phyloP scores from a whole-genome alignment of 805 yeast genomes.

The Schizosaccharomyces pombe region DNA sequence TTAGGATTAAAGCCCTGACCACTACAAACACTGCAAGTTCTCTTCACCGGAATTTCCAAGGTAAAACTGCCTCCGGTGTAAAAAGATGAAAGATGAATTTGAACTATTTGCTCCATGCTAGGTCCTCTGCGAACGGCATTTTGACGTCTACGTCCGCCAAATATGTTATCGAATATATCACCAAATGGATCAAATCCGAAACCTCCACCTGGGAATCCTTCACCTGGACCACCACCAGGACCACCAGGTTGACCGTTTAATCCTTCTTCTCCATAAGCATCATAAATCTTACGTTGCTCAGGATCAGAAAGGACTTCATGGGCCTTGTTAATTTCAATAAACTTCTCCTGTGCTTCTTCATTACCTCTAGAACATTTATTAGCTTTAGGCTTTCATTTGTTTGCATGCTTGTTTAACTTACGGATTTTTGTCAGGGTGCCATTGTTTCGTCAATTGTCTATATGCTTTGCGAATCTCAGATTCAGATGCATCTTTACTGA shows the following conservation, averaged over 20 bases:
- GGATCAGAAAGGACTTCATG: constrained; percentile 60
- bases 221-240: constrained; percentile 11
- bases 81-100: constrained; percentile 37
- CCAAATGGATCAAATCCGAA: constrained; percentile 16
- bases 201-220: constrained; percentile 5
- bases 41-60: constrained; percentile 42
- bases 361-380: constrained; percentile 20
- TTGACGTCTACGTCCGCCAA: constrained; percentile 21
- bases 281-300: constrained; percentile 46
- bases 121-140: constrained; percentile 32
- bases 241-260: constrained; percentile 22
- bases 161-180: constrained; percentile 43
- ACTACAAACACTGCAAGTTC: constrained; percentile 50
- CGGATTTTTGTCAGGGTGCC: constrained; percentile 86
- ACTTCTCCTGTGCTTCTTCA: constrained; percentile 62
- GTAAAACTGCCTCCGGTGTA: constrained; percentile 44
- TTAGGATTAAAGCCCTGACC: constrained; percentile 51
- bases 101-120: constrained; percentile 32
- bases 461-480: constrained; percentile 71
- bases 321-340: constrained; percentile 81
- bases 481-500: constrained; percentile 44
- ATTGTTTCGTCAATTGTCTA: constrained; percentile 55
- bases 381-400: background rate
- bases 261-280: constrained; percentile 57
- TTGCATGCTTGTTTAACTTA: constrained; percentile 6